These are phyloP conservation scores for Kernera saxatilis DNA, from an alignment of 345 rosid species.

Conservation along the genomic window DNA sequence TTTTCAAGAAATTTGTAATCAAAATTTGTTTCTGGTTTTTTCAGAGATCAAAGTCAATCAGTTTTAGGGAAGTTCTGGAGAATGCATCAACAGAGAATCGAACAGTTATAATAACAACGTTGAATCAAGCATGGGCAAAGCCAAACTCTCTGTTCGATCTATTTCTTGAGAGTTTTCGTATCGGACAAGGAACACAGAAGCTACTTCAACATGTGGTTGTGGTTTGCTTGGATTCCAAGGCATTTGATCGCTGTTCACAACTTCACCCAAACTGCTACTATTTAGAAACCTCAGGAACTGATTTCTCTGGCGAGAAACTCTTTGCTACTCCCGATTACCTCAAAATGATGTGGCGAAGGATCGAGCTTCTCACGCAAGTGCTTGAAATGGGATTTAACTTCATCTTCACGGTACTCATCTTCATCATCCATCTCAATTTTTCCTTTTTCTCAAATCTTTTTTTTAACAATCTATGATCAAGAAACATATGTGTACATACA, in stretches of 20 bases:
- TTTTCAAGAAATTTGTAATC: too few relatives aligned
- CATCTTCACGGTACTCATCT: conserved; percentile 55
- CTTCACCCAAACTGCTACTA: conserved; percentile 46
- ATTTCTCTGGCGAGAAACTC: conserved; percentile 41
- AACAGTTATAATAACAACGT: conserved; percentile 60
- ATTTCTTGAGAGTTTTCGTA: conserved; percentile 49
- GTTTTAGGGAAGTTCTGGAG: conserved; percentile 28
- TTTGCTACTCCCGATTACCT: conserved; percentile 53
- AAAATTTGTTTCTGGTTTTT: not conserved
- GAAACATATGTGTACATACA: not conserved
- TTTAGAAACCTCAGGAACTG: conserved; percentile 26
- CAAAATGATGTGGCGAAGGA: conserved; percentile 72
- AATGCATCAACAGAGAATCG: conserved; percentile 29
- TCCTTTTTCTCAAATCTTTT: not conserved
- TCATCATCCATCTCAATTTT: not conserved
- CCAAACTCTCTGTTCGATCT: conserved; percentile 51
- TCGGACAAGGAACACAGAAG: conserved; percentile 41
- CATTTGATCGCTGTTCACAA: conserved; percentile 41
- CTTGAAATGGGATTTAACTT: conserved; percentile 56
- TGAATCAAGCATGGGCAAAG: conserved; percentile 65
- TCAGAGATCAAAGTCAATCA: conserved; percentile 9
- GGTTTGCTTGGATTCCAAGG: conserved; percentile 46
- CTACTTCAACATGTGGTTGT: conserved; percentile 50
- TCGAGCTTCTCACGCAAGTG: conserved; percentile 40
- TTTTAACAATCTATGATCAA: not conserved